phyloP scores from a whole-genome alignment of 2,329 filamentous ascomycete genomes.

The Pseudocercospora crystallina region DNA sequence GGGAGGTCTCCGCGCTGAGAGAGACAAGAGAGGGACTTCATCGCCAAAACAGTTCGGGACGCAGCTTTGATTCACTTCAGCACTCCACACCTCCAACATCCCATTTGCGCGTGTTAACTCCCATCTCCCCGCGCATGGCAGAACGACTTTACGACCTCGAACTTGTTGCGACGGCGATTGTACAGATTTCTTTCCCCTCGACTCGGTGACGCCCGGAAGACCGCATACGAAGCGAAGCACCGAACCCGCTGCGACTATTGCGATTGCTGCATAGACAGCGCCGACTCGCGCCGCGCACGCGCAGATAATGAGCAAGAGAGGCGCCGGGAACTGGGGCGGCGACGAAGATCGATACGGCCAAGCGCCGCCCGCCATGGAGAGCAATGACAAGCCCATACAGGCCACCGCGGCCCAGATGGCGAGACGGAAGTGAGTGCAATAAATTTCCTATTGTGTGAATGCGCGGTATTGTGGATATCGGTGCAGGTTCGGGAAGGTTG shows the following conservation, averaged over 20 bases:
- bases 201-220: constrained; percentile 11
- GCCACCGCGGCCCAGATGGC: constrained; percentile 39
- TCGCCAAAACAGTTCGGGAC: too few species aligned
- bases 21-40: too few species aligned
- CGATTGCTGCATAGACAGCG: background rate
- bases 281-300: constrained; percentile 11
- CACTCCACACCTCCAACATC: too few species aligned
- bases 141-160: constrained; percentile 8
- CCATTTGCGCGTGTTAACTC: too few species aligned
- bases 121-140: constrained; percentile 17
- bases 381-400: constrained; percentile 26
- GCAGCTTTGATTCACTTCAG: too few species aligned
- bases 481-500: background rate
- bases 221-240: too few species aligned
- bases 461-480: background rate
- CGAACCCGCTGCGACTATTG: too few species aligned
- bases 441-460: constrained; percentile 9
- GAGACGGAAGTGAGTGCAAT: constrained; percentile 34
- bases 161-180: constrained; percentile 18
- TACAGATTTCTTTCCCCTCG: constrained; percentile 13
- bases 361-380: constrained; percentile 18
- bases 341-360: constrained; percentile 32
- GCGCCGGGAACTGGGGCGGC: constrained; percentile 25
- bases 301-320: constrained; percentile 34
- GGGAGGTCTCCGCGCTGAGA: too few species aligned